Percentiles rank a stretch among this genome's conserved stretches.
Evolutionary conservation across 371 early-diverging fungal species (phyloP).

Genomic region (Rhizopus delemar): DNA sequence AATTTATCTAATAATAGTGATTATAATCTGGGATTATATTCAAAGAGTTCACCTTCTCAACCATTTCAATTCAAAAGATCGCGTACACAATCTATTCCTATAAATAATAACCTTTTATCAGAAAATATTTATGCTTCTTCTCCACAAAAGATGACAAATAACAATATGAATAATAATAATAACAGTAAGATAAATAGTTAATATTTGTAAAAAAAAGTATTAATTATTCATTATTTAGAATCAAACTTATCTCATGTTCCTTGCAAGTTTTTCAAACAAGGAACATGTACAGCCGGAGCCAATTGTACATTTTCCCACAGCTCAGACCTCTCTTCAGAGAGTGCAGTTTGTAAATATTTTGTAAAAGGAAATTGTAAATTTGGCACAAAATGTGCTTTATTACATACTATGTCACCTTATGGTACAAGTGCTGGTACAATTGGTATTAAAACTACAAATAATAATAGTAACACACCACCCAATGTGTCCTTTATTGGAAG

Average conservation of each 20-base stretch:
- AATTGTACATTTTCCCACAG: constrained; percentile 79
- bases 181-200: constrained; percentile 7
- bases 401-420: constrained; percentile 49
- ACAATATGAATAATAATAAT: constrained; percentile 6
- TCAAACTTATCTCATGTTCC: constrained; percentile 68
- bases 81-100: constrained; percentile 26
- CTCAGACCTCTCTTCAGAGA: constrained; percentile 58
- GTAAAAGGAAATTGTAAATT: constrained; percentile 82
- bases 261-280: constrained; percentile 80
- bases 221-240: constrained; percentile 7
- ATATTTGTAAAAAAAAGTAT: background rate
- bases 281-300: constrained; percentile 76
- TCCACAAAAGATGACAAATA: constrained; percentile 11
- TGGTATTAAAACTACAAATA: background rate
- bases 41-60: constrained; percentile 38
- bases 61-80: constrained; percentile 26
- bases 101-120: constrained; percentile 7
- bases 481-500: constrained; percentile 6
- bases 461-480: constrained; percentile 6
- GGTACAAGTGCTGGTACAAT: constrained; percentile 6
- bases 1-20: constrained; percentile 11
- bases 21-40: constrained; percentile 21
- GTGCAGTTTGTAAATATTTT: constrained; percentile 74
- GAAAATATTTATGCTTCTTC: constrained; percentile 7
- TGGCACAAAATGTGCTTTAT: constrained; percentile 75